phyloP scores from a whole-genome alignment of 140 eudicot genomes.

The Cichorium intybus region DNA sequence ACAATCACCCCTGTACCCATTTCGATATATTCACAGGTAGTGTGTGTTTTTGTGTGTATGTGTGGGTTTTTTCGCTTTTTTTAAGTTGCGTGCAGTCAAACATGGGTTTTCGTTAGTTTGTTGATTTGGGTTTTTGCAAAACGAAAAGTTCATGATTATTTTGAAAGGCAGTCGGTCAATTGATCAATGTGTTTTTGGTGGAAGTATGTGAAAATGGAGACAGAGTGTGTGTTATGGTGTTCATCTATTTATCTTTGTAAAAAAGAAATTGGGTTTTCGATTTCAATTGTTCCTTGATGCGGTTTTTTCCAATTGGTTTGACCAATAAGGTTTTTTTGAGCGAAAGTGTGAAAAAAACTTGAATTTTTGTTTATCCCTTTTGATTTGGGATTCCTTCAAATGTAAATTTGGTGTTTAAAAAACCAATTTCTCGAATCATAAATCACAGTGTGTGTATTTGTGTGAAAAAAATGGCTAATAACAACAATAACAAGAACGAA shows the following conservation, averaged over 20 bases:
- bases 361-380: constrained; percentile 2
- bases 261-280: constrained; percentile 17
- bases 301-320: neutral
- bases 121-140: constrained; percentile 20
- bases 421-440: constrained; percentile 11
- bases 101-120: constrained; percentile 14
- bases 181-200: constrained; percentile 35
- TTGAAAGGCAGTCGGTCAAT: neutral
- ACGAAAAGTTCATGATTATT: neutral
- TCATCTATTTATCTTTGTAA: constrained; percentile 9
- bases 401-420: constrained; percentile 19
- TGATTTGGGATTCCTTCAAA: constrained; percentile 13
- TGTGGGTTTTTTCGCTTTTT: neutral
- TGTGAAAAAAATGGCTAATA: constrained; percentile 36
- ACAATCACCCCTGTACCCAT: constrained; percentile 14
- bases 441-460: constrained; percentile 27
- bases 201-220: constrained; percentile 26
- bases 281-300: constrained; percentile 1
- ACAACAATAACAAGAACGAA: constrained; percentile 18
- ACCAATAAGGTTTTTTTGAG: neutral
- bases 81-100: constrained; percentile 15
- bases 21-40: constrained; percentile 33
- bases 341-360: neutral
- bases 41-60: constrained; percentile 1
- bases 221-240: constrained; percentile 28